phyloP scores from a whole-genome alignment of 2,329 filamentous ascomycete species.

The Bretziella fagacearum region DNA sequence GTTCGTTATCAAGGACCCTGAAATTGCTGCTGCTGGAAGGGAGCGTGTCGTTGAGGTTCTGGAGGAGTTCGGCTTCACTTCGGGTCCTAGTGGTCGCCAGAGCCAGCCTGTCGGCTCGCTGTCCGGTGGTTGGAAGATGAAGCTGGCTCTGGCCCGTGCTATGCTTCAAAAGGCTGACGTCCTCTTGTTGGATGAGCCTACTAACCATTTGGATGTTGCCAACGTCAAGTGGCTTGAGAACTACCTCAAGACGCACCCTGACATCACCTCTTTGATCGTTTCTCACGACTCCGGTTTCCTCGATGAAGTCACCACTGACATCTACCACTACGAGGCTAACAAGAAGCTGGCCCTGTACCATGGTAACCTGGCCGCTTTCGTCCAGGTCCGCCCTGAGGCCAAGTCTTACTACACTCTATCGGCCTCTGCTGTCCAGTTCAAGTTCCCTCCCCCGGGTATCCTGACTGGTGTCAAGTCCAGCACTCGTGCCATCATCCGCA shows the following conservation, averaged over 20 bases:
- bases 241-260: conserved; percentile 87
- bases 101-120: conserved; percentile 80
- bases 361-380: conserved; percentile 69
- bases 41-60: conserved; percentile 74
- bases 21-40: conserved; percentile 58
- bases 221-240: conserved; percentile 94
- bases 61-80: conserved; percentile 81
- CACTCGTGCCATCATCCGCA: conserved; percentile 86
- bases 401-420: conserved; percentile 98
- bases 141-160: conserved; percentile 83
- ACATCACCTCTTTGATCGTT: conserved; percentile 94
- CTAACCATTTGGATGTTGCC: conserved; percentile 90
- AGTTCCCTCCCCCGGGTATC: conserved; percentile 92
- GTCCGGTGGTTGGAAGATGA: conserved; percentile 99
- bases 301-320: conserved; percentile 94
- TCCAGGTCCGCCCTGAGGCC: conserved; percentile 77
- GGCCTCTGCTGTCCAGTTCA: conserved; percentile 79
- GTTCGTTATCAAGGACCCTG: conserved; percentile 78
- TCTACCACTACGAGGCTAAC: conserved; percentile 90
- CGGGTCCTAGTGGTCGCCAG: conserved; percentile 77
- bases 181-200: conserved; percentile 91
- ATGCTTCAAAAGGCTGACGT: conserved; percentile 98
- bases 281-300: conserved; percentile 97
- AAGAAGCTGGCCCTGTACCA: conserved; percentile 87
- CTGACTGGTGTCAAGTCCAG: conserved; percentile 87